These are phyloP conservation scores for Tetrapisispora arboricola DNA, from an alignment of 805 yeast genomes.

Conservation along the genomic window DNA sequence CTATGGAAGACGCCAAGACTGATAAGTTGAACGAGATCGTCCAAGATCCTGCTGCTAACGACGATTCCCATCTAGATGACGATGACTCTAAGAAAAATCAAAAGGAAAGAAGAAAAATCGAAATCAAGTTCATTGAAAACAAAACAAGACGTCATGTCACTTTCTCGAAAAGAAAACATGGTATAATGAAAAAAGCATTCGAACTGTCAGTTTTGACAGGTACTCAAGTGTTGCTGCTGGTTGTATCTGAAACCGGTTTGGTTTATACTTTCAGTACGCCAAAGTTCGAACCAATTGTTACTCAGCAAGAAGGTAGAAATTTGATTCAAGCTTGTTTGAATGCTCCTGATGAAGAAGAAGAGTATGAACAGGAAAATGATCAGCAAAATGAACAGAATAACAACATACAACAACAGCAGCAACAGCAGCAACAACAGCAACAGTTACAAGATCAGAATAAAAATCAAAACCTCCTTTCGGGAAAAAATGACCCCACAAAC, in stretches of 20 bases:
- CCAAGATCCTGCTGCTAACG: not conserved
- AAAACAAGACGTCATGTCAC: slow-evolving; percentile 96
- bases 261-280: slow-evolving; percentile 98
- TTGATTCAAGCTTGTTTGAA: slow-evolving; percentile 92
- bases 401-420: slow-evolving; percentile 9
- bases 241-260: slow-evolving; percentile 92
- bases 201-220: slow-evolving; percentile 93
- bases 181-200: slow-evolving; percentile 97
- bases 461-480: not conserved
- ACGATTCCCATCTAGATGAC: not conserved
- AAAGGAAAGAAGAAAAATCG: slow-evolving; percentile 76
- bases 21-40: not conserved
- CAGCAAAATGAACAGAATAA: slow-evolving; percentile 12
- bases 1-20: not conserved
- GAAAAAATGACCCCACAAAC: not conserved
- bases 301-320: slow-evolving; percentile 93
- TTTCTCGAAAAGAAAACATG: slow-evolving; percentile 94
- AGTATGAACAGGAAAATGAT: slow-evolving; percentile 47
- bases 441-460: not conserved
- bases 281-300: slow-evolving; percentile 90
- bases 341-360: slow-evolving; percentile 80
- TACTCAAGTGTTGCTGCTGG: slow-evolving; percentile 85
- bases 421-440: slow-evolving; percentile 7
- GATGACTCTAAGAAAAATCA: not conserved
- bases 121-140: slow-evolving; percentile 92